phyloP scores from a whole-genome alignment of 345 rosid genomes.

The Populus euphratica region DNA sequence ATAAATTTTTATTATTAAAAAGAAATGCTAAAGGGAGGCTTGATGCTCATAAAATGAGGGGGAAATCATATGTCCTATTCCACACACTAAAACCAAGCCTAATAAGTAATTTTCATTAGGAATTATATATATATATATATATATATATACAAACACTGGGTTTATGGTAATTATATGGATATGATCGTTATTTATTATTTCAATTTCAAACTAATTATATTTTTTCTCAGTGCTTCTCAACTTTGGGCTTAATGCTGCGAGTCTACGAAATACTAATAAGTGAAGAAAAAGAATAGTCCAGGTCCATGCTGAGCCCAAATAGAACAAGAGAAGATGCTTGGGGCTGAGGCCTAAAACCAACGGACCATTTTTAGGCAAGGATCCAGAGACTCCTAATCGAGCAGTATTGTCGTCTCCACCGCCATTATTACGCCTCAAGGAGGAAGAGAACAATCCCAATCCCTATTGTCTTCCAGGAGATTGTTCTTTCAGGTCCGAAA shows the following conservation, averaged over 20 bases:
- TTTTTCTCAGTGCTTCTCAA: background rate
- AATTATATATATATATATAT: too few relatives aligned
- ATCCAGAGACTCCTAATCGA: background rate
- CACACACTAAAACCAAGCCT: background rate
- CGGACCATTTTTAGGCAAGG: background rate
- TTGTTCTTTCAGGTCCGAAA: background rate
- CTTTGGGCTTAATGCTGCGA: background rate
- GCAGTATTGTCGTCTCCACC: background rate
- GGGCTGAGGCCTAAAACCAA: background rate
- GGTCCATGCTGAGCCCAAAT: background rate
- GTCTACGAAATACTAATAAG: background rate
- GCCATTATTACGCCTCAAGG: background rate
- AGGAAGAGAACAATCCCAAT: background rate
- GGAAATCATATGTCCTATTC: too few relatives aligned
- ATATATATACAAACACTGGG: too few relatives aligned
- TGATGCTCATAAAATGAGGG: too few relatives aligned
- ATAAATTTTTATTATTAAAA: too few relatives aligned
- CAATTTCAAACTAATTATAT: background rate
- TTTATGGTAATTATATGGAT: background rate
- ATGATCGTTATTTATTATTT: too few relatives aligned
- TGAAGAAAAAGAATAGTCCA: background rate
- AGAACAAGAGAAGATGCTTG: background rate
- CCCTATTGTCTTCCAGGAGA: background rate
- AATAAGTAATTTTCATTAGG: background rate
- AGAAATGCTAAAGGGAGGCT: too few relatives aligned